A percentile compares a stretch with the other conserved stretches of the same genome.
Conservation (phyloP, 2,329 filamentous ascomycete species). For the Orbilia quercus region DNA sequence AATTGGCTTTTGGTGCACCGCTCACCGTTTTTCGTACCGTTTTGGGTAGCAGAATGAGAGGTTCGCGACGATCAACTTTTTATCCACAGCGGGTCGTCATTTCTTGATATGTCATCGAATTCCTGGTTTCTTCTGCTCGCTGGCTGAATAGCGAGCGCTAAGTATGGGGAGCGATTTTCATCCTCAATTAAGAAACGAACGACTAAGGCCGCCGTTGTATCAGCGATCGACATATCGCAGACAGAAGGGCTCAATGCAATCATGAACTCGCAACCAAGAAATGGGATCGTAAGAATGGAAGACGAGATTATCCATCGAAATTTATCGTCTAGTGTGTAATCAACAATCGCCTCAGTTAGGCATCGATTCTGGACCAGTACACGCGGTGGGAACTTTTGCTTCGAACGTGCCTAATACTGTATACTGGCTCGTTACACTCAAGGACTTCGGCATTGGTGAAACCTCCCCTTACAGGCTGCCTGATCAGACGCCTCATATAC, state of each 20-base stretch:
- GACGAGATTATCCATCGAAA: neutral
- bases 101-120: neutral
- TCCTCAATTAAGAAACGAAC: too few species aligned
- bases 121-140: too few species aligned
- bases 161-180: too few species aligned
- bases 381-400: too few species aligned
- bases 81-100: constrained; percentile 1
- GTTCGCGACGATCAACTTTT: constrained; percentile 1
- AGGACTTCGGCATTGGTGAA: constrained; percentile 1
- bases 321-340: neutral
- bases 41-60: constrained; percentile 35
- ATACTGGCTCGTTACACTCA: neutral
- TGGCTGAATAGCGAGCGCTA: too few species aligned
- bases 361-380: neutral
- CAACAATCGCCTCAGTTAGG: constrained; percentile 5
- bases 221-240: too few species aligned
- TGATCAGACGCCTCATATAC: neutral
- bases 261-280: neutral
- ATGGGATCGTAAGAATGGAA: neutral
- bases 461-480: constrained; percentile 5
- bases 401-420: too few species aligned
- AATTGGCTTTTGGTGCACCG: neutral
- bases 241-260: too few species aligned
- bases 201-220: too few species aligned
- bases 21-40: constrained; percentile 8